Conservation (phyloP, 805 yeast genomes). For the Wickerhamiella occidentalis region DNA sequence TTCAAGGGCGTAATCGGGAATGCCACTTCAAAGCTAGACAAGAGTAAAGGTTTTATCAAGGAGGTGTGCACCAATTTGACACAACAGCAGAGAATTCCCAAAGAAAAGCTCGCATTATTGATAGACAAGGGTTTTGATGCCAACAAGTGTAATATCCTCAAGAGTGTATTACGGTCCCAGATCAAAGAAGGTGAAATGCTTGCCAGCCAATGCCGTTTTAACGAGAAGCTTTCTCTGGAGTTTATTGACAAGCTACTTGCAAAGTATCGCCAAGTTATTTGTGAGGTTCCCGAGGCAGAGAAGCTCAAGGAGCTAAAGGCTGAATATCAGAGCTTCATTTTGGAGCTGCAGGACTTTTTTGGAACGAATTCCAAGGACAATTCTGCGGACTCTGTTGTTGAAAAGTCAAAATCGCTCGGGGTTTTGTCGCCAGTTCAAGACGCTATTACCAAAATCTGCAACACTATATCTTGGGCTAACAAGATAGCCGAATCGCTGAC, state of each 20-base stretch:
- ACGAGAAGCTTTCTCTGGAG: not conserved
- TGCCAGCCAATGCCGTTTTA: not conserved
- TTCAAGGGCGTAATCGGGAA: not conserved
- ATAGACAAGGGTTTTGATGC: not conserved
- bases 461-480: not conserved
- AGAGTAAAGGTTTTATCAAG: not conserved
- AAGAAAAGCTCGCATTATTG: not conserved
- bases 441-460: not conserved
- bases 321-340: not conserved
- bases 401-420: not conserved
- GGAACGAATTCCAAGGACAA: not conserved
- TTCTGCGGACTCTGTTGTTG: not conserved
- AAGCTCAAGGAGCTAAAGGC: not conserved
- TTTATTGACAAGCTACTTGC: not conserved
- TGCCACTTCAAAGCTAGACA: not conserved
- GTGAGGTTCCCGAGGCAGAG: not conserved
- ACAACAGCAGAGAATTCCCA: not conserved
- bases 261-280: not conserved
- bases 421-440: conserved; percentile 1
- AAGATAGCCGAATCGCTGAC: not conserved
- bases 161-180: not conserved
- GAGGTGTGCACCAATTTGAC: not conserved
- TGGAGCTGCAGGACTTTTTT: not conserved
- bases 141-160: not conserved
- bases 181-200: not conserved